Conservation (phyloP, 345 rosid species). For the Erodium maritimum region DNA sequence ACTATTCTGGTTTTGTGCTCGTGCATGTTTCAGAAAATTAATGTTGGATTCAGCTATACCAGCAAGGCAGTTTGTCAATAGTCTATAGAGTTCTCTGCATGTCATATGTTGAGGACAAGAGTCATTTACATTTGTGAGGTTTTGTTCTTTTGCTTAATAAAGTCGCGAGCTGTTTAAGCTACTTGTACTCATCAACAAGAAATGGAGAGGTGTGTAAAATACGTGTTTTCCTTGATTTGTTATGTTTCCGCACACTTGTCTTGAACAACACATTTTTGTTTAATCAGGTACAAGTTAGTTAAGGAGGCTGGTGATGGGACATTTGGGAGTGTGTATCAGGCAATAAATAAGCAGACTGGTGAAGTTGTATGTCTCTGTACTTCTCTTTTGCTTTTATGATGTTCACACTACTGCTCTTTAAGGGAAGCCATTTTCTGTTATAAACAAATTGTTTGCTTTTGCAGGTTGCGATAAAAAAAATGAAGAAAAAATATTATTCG, state of each 20-base stretch:
- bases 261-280: constrained; percentile 1
- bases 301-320: constrained; percentile 97
- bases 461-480: constrained; percentile 92
- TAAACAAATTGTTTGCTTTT: background rate
- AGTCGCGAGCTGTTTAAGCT: constrained; percentile 14
- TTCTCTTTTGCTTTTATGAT: background rate
- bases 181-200: constrained; percentile 20
- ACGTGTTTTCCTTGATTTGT: constrained; percentile 7
- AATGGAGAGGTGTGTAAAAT: constrained; percentile 66
- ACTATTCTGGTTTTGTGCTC: constrained; percentile 17
- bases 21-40: constrained; percentile 17
- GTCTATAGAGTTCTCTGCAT: constrained; percentile 15
- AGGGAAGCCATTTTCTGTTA: background rate
- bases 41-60: constrained; percentile 27
- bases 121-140: constrained; percentile 17
- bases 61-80: constrained; percentile 14
- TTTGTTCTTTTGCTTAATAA: constrained; percentile 30
- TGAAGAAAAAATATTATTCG: constrained; percentile 90
- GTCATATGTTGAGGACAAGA: constrained; percentile 4
- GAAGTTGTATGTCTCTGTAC: constrained; percentile 63
- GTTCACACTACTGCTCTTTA: background rate
- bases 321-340: constrained; percentile 91
- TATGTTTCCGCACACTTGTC: background rate
- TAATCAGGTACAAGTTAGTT: constrained; percentile 59
- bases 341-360: constrained; percentile 62